Conservation (phyloP, 805 yeast species). For the Naumovozyma dairenensis region DNA sequence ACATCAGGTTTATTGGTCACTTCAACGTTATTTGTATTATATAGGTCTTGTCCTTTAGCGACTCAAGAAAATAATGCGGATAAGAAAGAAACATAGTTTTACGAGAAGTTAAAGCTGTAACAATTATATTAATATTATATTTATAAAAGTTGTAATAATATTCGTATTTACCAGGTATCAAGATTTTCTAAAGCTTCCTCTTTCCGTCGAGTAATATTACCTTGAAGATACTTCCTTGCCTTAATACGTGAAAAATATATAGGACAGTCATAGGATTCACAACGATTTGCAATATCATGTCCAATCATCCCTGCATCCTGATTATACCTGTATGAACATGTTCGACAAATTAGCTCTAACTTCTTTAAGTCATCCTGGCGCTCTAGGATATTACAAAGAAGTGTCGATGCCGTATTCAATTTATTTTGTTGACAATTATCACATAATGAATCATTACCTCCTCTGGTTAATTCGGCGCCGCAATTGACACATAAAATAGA, state of each 20-base stretch:
- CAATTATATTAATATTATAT: not conserved
- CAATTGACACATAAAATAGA: constrained; percentile 26
- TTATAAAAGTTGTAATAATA: not conserved
- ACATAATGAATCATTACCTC: constrained; percentile 26
- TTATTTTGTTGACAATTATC: constrained; percentile 29
- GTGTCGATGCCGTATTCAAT: constrained; percentile 27
- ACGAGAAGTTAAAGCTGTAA: not conserved
- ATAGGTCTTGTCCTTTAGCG: too few species aligned
- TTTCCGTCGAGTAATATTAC: constrained; percentile 8
- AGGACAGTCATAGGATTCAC: constrained; percentile 58
- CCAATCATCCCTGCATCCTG: constrained; percentile 21
- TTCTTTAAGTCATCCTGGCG: constrained; percentile 24
- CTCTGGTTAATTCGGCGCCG: constrained; percentile 17
- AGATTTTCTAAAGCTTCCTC: constrained; percentile 8
- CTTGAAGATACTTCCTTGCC: constrained; percentile 25
- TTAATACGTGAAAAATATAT: constrained; percentile 47
- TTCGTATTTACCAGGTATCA: constrained; percentile 17
- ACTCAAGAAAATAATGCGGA: too few species aligned
- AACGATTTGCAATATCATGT: constrained; percentile 28
- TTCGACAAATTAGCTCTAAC: constrained; percentile 29
- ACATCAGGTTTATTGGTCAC: not conserved
- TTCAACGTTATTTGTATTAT: not conserved
- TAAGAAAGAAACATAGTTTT: too few species aligned
- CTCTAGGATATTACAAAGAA: constrained; percentile 10
- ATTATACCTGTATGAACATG: constrained; percentile 26